phyloP scores from a whole-genome alignment of 208 protist genomes.

The Leishmania amazonensis region DNA sequence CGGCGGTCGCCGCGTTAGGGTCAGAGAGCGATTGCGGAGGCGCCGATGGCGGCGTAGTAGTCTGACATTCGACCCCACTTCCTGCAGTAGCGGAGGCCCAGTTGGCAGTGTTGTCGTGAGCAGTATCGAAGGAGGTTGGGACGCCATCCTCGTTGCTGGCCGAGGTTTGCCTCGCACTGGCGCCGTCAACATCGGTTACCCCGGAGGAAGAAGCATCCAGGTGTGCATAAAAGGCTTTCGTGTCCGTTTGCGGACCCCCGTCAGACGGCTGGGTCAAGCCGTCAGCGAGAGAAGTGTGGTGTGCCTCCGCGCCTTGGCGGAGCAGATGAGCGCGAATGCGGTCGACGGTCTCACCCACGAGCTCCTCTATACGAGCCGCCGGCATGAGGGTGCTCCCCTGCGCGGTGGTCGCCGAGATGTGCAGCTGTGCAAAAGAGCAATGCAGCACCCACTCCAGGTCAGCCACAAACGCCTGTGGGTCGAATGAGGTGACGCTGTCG shows the following conservation, averaged over 20 bases:
- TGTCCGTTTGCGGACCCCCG: neutral
- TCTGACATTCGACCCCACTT: neutral
- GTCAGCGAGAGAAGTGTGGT: neutral
- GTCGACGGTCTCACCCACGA: conserved; percentile 69
- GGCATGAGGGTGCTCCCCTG: conserved; percentile 46
- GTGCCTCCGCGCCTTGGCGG: neutral
- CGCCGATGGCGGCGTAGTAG: neutral
- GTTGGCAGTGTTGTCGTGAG: neutral
- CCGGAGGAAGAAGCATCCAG: neutral
- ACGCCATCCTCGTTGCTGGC: neutral
- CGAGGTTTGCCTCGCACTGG: neutral
- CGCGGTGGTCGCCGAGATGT: conserved; percentile 46
- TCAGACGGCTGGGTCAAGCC: neutral
- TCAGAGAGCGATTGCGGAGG: neutral
- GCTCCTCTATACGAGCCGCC: conserved; percentile 46
- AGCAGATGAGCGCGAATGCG: conserved; percentile 52
- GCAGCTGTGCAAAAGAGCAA: conserved; percentile 76
- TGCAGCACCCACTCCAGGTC: conserved; percentile 85
- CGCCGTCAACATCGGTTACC: neutral
- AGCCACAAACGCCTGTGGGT: conserved; percentile 36
- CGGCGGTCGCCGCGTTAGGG: neutral
- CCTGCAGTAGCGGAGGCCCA: neutral
- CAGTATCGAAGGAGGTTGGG: neutral
- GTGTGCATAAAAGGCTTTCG: neutral
- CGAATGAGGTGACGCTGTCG: conserved; percentile 17